These are phyloP conservation scores for Hydrangea macrophylla DNA, from an alignment of 148 eudicot genomes.

Conservation along the genomic window DNA sequence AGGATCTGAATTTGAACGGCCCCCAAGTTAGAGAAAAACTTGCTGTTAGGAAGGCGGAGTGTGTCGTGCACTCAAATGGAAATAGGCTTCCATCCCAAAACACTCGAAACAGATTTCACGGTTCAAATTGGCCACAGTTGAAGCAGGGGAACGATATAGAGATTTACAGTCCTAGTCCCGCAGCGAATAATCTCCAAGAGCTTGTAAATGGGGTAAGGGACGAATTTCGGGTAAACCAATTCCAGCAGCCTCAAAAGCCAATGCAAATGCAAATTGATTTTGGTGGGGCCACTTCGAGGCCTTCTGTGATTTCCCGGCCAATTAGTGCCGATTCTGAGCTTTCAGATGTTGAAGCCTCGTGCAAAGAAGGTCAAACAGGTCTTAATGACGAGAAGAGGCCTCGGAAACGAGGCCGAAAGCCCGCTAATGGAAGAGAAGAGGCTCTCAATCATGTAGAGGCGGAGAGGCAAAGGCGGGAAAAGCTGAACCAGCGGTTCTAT, in stretches of 20 bases:
- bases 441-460: constrained; percentile 91
- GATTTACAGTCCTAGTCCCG: constrained; percentile 38
- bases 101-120: constrained; percentile 38
- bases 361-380: constrained; percentile 36
- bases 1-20: constrained; percentile 33
- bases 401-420: constrained; percentile 56
- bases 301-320: constrained; percentile 34
- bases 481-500: constrained; percentile 84
- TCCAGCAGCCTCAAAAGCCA: constrained; percentile 45
- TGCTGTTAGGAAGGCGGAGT: constrained; percentile 52
- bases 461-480: constrained; percentile 82
- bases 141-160: constrained; percentile 35
- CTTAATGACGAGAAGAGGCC: constrained; percentile 35
- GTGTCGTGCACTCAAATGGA: constrained; percentile 40
- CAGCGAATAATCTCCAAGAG: constrained; percentile 22
- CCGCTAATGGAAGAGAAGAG: constrained; percentile 67
- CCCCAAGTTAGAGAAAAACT: constrained; percentile 60
- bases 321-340: constrained; percentile 49
- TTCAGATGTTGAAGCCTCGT: constrained; percentile 53
- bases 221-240: constrained; percentile 39
- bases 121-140: constrained; percentile 39
- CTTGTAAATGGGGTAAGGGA: constrained; percentile 45
- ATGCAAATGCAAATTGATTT: constrained; percentile 71
- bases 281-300: constrained; percentile 52
- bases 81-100: constrained; percentile 35